Evolutionary conservation across 768 basidiomycete genomes (phyloP), one percentile per base, ranked within the genome.

Genomic region (Strobilomyces echinocephalus): DNA sequence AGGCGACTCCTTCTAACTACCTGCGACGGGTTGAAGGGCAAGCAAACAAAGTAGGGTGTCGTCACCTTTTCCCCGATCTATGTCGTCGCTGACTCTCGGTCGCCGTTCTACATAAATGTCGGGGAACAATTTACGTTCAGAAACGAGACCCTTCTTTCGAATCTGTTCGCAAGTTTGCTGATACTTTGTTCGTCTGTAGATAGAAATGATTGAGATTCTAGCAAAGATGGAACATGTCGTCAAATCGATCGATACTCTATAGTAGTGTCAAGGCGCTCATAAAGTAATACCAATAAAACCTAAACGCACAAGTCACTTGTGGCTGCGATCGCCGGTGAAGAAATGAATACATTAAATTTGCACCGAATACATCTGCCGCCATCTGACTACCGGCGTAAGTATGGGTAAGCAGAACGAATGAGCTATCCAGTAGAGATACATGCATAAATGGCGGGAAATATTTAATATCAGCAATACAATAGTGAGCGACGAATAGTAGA

Each of bases 131-230:
- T 44, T 45, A 40, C 15, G 28, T 24, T 34, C 28, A 52, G 49
- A 16, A 36, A 46, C 11, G 43, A 16, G 65, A 69, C 26, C 60
- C 64, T 15, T 64, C 60, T 15, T 73, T 74, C 38, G 63, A 60
- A 10, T 72, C 69, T 33, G 68, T 74, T 39, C 60, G 58, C 36
- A 60, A 50, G 30, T 74, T 74, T 52, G 67, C 56, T 31, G 60
- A 67, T 28, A 39, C 31, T 28, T 4, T 12, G 36, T 3, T 34
- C n/a, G 5, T 16, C 49, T 28, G 4, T 35, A 68, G 70, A 46
- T 50, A 36, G 70, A 73, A 50, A 72, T 66, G 1, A 34, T 69
- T 15, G 61, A 64, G 39, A 49, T 61, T 36, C 48, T 73, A 26
- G 54, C 46, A 33, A 60, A 63, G 45, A 49, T 65, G 8, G 69